phyloP scores from a whole-genome alignment of 2,329 filamentous ascomycete species.

The Hypoxylon sp. region DNA sequence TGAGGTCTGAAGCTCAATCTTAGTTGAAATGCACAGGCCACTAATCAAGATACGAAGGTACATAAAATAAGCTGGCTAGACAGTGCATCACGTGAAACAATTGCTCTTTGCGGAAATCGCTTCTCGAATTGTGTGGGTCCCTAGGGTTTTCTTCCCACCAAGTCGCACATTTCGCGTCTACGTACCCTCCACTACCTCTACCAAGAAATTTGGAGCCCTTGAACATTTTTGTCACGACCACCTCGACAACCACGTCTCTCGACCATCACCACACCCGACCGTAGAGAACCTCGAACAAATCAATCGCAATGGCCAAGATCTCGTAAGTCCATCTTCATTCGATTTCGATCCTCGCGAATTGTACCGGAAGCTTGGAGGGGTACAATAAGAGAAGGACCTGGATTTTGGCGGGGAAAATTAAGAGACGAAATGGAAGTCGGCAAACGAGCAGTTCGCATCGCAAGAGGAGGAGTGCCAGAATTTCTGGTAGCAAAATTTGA shows the following conservation, averaged over 20 bases:
- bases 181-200: conserved; percentile 18
- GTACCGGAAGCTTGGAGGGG: conserved; percentile 23
- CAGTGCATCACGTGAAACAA: conserved; percentile 22
- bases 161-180: conserved; percentile 41
- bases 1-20: too few relatives aligned
- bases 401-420: conserved; percentile 35
- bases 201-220: conserved; percentile 42
- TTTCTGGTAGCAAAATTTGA: neutral
- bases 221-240: conserved; percentile 37
- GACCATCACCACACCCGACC: conserved; percentile 38
- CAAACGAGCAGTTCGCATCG: neutral
- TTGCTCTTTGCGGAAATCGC: conserved; percentile 35
- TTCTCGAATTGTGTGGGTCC: conserved; percentile 41
- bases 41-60: neutral
- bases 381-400: conserved; percentile 27
- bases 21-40: conserved; percentile 11
- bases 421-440: neutral
- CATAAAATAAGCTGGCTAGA: neutral
- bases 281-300: conserved; percentile 36
- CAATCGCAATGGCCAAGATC: conserved; percentile 52
- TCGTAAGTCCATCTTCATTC: conserved; percentile 49
- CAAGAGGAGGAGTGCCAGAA: conserved; percentile 4
- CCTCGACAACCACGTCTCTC: conserved; percentile 28
- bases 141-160: conserved; percentile 42
- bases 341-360: conserved; percentile 33